Conservation (phyloP, 1,139 yeast species). For the Wickerhamiella pararugosa region DNA sequence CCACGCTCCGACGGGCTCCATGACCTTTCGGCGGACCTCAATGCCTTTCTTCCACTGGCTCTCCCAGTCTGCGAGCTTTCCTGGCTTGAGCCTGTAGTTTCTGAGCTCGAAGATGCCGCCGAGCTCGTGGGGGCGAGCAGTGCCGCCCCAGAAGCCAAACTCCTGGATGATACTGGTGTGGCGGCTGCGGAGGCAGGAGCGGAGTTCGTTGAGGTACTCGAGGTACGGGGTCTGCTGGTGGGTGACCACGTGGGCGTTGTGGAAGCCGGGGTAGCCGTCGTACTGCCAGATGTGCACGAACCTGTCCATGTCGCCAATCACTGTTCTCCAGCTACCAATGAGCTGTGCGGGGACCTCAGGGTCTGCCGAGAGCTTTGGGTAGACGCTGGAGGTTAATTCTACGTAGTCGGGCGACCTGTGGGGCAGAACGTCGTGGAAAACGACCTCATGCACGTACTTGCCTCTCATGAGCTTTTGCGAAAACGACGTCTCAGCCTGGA, state of each 20-base stretch:
- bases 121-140: conserved; percentile 28
- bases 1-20: conserved; percentile 36
- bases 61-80: conserved; percentile 30
- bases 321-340: conserved; percentile 31
- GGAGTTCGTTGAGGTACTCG: conserved; percentile 21
- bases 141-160: conserved; percentile 33
- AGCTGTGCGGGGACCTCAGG: conserved; percentile 24
- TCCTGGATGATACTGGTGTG: conserved; percentile 28
- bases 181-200: conserved; percentile 25
- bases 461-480: conserved; percentile 28
- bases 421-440: conserved; percentile 27
- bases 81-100: conserved; percentile 28
- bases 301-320: conserved; percentile 28
- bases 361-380: conserved; percentile 25
- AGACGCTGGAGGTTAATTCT: conserved; percentile 22
- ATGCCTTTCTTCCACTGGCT: conserved; percentile 29
- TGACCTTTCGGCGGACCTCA: conserved; percentile 30
- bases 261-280: conserved; percentile 30
- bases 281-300: conserved; percentile 31
- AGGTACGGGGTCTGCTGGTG: conserved; percentile 23
- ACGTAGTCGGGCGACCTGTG: conserved; percentile 25
- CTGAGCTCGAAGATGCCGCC: conserved; percentile 33
- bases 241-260: conserved; percentile 25
- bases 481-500: conserved; percentile 25
- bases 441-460: conserved; percentile 30